Percentiles rank a stretch among this genome's conserved stretches.
These are phyloP conservation scores for Hordeum marinum DNA, from an alignment of 176 grass and related monocot genomes.

Conservation along the genomic window DNA sequence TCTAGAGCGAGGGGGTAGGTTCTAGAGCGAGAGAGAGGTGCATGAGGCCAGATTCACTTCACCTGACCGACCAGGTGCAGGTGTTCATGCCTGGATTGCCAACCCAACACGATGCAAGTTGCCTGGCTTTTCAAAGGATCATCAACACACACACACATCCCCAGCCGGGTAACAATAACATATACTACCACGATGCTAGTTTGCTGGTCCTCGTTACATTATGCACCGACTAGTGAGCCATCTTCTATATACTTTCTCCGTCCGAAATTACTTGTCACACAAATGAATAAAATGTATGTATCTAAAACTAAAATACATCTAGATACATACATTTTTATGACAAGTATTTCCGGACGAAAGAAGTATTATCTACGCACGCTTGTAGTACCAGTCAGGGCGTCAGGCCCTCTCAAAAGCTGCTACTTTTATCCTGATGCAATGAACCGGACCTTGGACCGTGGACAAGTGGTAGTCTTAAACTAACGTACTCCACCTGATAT, in stretches of 20 bases:
- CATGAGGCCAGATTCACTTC: conserved; percentile 4
- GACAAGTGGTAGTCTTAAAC: neutral
- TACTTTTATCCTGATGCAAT: neutral
- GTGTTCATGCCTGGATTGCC: neutral
- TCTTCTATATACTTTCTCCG: too few relatives aligned
- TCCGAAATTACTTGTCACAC: too few relatives aligned
- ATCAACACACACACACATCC: neutral
- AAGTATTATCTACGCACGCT: too few relatives aligned
- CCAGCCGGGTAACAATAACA: too few relatives aligned
- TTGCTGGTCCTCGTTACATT: too few relatives aligned
- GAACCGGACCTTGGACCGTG: neutral
- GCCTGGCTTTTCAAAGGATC: neutral
- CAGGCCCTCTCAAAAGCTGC: neutral
- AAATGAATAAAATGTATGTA: too few relatives aligned
- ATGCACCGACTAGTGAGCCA: too few relatives aligned
- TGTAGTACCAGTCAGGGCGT: too few relatives aligned
- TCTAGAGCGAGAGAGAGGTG: neutral
- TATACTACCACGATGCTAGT: too few relatives aligned
- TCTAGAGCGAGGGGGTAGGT: neutral
- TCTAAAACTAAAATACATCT: too few relatives aligned
- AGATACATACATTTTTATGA: too few relatives aligned
- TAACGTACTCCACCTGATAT: neutral
- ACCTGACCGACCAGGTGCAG: conserved; percentile 16
- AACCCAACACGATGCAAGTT: neutral
- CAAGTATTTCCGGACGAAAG: too few relatives aligned